Conservation (phyloP, 169 alveolate genomes). For the Plasmodium vinckei region DNA sequence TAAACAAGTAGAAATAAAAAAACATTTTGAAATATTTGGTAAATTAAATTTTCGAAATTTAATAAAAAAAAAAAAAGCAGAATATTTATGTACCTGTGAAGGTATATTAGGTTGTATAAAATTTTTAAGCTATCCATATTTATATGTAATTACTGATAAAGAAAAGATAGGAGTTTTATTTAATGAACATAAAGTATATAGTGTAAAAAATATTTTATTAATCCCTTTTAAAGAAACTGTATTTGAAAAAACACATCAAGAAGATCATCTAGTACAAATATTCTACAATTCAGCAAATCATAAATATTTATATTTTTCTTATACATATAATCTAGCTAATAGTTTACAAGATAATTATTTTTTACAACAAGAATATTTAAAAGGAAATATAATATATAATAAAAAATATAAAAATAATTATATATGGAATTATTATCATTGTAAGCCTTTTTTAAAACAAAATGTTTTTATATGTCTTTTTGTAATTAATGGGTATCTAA, state of each 20-base stretch:
- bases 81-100: conserved; percentile 51
- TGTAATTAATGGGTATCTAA: conserved; percentile 81
- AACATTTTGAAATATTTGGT: background rate
- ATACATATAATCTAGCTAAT: conserved; percentile 80
- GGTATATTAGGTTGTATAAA: conserved; percentile 80
- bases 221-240: conserved; percentile 75
- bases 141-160: conserved; percentile 77
- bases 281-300: conserved; percentile 78
- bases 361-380: conserved; percentile 18
- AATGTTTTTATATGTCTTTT: conserved; percentile 53
- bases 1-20: conserved; percentile 12
- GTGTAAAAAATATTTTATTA: conserved; percentile 55
- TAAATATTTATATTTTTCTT: conserved; percentile 80
- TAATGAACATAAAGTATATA: conserved; percentile 78
- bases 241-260: conserved; percentile 61
- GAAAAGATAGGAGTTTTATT: conserved; percentile 73
- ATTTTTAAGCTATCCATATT: conserved; percentile 78
- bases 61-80: conserved; percentile 1
- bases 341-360: conserved; percentile 76
- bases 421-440: conserved; percentile 79
- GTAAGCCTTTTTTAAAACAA: conserved; percentile 29
- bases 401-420: conserved; percentile 63
- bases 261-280: conserved; percentile 52
- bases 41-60: conserved; percentile 11
- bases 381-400: conserved; percentile 71